phyloP scores from a whole-genome alignment of 129 eudicot species.

The carrot (Daucus carota) region DH1_v3.0 NC_030381.2:31282001-31282500 shows the following conservation, averaged over 20 bases:
- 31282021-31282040: background rate
- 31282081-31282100: no score
- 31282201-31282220: background rate
- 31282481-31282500: background rate
- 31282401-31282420: no score
- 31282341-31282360: background rate
- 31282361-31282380: background rate
- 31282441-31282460: background rate
- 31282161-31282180: background rate
- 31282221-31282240: background rate
- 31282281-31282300: background rate
- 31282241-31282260: background rate
- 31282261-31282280: no score
- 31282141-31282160: background rate
- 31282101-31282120: background rate
- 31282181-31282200: background rate
- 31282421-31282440: no score
- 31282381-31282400: no score
- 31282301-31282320: background rate
- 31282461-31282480: background rate
- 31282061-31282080: background rate
- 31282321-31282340: no score
- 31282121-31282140: background rate
- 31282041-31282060: no score
- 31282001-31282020: background rate